Conservation (phyloP, 345 rosid species). For the Ceriops decandra region DNA sequence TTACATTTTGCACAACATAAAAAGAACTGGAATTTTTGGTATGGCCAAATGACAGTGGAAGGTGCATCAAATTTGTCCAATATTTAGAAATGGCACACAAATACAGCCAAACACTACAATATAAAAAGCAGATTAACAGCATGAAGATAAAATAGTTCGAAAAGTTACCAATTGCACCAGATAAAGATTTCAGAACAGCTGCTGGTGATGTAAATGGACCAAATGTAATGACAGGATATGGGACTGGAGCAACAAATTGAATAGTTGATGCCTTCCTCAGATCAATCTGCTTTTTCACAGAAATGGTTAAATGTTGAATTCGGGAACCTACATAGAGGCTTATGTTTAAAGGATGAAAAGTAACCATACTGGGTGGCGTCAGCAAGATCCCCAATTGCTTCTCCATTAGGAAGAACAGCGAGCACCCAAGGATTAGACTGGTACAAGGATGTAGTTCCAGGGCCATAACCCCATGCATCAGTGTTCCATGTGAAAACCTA, state of each 20-base stretch:
- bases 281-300: constrained; percentile 62
- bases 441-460: constrained; percentile 80
- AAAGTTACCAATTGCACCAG: constrained; percentile 68
- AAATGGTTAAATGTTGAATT: constrained; percentile 5
- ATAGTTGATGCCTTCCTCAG: constrained; percentile 57
- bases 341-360: background rate
- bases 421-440: constrained; percentile 98
- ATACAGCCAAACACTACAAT: background rate
- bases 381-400: constrained; percentile 83
- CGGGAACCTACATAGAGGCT: background rate
- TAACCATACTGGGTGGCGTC: constrained; percentile 50
- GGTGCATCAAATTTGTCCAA: no score
- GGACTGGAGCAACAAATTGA: constrained; percentile 45
- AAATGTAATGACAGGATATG: constrained; percentile 79
- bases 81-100: background rate
- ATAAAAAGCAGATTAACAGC: background rate
- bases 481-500: constrained; percentile 95
- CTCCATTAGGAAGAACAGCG: constrained; percentile 79
- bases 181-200: constrained; percentile 68
- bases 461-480: constrained; percentile 82
- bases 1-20: no score
- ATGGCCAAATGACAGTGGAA: no score
- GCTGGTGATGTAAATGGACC: constrained; percentile 78
- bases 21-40: no score
- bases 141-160: background rate